Evolutionary conservation across 495 filamentous ascomycete genomes (phyloP).

Genomic region (Lophiotrema nucula): DNA sequence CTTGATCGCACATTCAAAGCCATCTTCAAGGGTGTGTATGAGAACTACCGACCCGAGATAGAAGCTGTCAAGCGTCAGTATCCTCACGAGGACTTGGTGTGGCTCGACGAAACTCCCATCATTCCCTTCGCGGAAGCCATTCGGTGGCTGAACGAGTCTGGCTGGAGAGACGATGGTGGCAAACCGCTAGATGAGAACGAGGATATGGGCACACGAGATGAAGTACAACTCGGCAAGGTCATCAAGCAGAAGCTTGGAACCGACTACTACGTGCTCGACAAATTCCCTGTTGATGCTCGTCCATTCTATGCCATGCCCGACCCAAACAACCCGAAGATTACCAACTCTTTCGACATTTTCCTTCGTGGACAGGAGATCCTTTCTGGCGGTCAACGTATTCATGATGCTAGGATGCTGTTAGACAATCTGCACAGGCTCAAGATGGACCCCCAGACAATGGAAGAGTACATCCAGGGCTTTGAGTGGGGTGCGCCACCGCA

Average conservation of each 20-base stretch:
- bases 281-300: conserved; percentile 78
- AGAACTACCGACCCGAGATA: conserved; percentile 46
- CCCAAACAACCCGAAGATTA: conserved; percentile 64
- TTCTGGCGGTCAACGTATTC: conserved; percentile 87
- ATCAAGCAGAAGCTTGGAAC: conserved; percentile 83
- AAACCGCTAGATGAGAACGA: conserved; percentile 64
- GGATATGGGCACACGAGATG: conserved; percentile 79
- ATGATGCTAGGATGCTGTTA: conserved; percentile 71
- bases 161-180: conserved; percentile 76
- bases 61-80: conserved; percentile 57
- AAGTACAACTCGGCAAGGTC: conserved; percentile 79
- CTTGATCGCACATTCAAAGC: conserved; percentile 82
- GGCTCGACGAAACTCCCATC: conserved; percentile 77
- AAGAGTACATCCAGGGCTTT: conserved; percentile 87
- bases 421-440: conserved; percentile 73
- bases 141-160: conserved; percentile 75
- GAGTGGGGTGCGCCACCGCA: conserved; percentile 86
- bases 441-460: conserved; percentile 72
- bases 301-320: conserved; percentile 97
- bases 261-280: conserved; percentile 94
- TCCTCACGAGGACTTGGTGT: conserved; percentile 67
- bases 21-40: conserved; percentile 70
- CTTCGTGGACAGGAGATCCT: conserved; percentile 91
- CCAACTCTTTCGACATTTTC: conserved; percentile 96
- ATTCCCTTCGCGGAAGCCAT: conserved; percentile 80